These are phyloP conservation scores for Hortiboletus flavorubellus DNA, from an alignment of 768 basidiomycete species.

Conservation along the genomic window DNA sequence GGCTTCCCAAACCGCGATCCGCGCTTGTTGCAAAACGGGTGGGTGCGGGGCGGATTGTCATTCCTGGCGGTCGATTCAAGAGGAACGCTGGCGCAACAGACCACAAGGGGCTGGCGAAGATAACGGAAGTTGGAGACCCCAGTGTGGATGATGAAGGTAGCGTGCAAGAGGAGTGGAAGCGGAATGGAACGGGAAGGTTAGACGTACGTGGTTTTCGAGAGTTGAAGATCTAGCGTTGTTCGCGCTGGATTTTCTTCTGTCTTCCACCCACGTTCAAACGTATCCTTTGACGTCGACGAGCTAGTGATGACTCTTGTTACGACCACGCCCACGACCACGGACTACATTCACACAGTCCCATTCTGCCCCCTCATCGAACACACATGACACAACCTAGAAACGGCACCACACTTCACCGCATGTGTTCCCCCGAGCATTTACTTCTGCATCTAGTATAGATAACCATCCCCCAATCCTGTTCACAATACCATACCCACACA, in stretches of 20 bases:
- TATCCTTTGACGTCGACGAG: constrained; percentile 5
- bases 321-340: background rate
- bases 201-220: constrained; percentile 79
- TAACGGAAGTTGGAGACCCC: constrained; percentile 21
- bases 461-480: constrained; percentile 17
- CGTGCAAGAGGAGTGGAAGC: constrained; percentile 50
- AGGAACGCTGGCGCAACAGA: constrained; percentile 23
- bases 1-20: constrained; percentile 55
- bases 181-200: constrained; percentile 67
- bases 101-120: constrained; percentile 14
- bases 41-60: constrained; percentile 53
- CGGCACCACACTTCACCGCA: constrained; percentile 2
- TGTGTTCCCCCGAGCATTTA: constrained; percentile 18
- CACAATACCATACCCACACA: constrained; percentile 31
- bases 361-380: constrained; percentile 7
- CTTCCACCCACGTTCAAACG: background rate
- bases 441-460: constrained; percentile 27
- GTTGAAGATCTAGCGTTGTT: constrained; percentile 54
- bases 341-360: constrained; percentile 1
- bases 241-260: background rate
- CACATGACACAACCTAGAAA: constrained; percentile 4
- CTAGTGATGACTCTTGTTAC: constrained; percentile 8
- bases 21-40: constrained; percentile 28
- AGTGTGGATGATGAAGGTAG: constrained; percentile 33
- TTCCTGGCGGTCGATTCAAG: constrained; percentile 59